Evolutionary conservation across 768 basidiomycete genomes (phyloP).

Genomic region (Tricholoma hemisulphureum): DNA sequence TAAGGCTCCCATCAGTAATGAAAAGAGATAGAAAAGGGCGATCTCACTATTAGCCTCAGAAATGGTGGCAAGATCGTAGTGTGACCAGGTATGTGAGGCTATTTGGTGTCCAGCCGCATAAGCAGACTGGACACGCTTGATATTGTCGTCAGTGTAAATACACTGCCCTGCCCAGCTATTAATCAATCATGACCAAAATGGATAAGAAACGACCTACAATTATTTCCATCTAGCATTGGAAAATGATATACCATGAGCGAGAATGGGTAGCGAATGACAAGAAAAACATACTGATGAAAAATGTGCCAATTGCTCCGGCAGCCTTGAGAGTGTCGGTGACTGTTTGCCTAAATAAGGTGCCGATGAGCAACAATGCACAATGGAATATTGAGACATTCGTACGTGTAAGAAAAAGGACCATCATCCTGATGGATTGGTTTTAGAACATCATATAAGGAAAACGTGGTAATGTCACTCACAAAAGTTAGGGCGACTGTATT

Average conservation of each 20-base stretch:
- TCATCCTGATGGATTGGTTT: slow-evolving; percentile 12
- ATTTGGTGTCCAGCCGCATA: no score
- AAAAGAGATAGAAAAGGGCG: no score
- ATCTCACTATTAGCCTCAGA: no score
- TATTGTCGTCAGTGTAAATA: no score
- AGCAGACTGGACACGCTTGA: no score
- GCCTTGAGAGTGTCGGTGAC: slow-evolving; percentile 14
- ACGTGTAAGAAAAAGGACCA: slow-evolving; percentile 17
- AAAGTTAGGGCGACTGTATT: slow-evolving; percentile 21
- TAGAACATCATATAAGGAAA: not conserved
- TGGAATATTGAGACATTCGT: not conserved
- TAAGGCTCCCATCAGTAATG: no score
- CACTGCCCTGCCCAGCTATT: no score
- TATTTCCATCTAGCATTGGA: slow-evolving; percentile 36
- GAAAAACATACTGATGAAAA: slow-evolving; percentile 27
- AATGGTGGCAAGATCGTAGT: no score
- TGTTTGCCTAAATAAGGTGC: slow-evolving; percentile 8
- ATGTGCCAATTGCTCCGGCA: slow-evolving; percentile 39
- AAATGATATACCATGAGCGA: not conserved
- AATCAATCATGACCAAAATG: no score
- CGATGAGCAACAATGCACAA: not conserved
- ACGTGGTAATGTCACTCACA: slow-evolving; percentile 4
- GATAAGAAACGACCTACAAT: slow-evolving; percentile 25
- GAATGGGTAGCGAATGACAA: not conserved
- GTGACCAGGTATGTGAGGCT: no score